A percentile compares a stretch with the other conserved stretches of the same genome.
Conservation (phyloP, 2,329 filamentous ascomycete species). For the Nothopassalora personata region DNA sequence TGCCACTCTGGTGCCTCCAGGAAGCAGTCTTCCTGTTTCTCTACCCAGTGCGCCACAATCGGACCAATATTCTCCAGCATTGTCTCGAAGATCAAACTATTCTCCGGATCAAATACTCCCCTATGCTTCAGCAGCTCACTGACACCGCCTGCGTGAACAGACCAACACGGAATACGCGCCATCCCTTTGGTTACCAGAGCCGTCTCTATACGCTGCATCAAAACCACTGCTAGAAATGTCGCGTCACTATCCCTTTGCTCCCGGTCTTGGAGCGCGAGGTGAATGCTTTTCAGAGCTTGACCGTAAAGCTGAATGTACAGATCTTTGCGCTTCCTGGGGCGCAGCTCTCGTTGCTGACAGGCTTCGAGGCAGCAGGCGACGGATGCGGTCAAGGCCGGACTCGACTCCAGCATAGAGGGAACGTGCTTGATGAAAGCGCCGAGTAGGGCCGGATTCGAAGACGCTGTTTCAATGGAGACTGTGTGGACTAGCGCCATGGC, state of each 20-base stretch:
- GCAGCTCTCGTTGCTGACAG: background rate
- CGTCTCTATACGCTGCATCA: background rate
- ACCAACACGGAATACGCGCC: slow-evolving; percentile 1
- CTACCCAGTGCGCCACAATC: background rate
- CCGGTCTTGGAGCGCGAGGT: background rate
- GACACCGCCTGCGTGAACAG: slow-evolving; percentile 1
- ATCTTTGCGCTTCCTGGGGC: background rate
- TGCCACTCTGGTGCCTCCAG: slow-evolving; percentile 2
- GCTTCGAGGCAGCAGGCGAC: slow-evolving; percentile 2
- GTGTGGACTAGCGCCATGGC: background rate
- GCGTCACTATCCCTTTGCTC: background rate
- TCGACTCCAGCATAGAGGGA: background rate
- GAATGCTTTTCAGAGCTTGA: background rate
- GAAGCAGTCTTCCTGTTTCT: background rate
- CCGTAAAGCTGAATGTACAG: background rate
- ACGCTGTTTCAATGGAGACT: background rate
- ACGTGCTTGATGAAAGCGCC: background rate
- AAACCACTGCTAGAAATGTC: background rate
- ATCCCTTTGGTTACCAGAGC: background rate
- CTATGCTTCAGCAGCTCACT: background rate
- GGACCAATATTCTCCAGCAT: slow-evolving; percentile 2
- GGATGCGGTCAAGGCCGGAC: background rate
- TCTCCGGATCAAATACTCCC: background rate
- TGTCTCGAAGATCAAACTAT: background rate
- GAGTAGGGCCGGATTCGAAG: background rate